Conservation (phyloP, 179 eudicot species). For the Nepenthes alata region DNA sequence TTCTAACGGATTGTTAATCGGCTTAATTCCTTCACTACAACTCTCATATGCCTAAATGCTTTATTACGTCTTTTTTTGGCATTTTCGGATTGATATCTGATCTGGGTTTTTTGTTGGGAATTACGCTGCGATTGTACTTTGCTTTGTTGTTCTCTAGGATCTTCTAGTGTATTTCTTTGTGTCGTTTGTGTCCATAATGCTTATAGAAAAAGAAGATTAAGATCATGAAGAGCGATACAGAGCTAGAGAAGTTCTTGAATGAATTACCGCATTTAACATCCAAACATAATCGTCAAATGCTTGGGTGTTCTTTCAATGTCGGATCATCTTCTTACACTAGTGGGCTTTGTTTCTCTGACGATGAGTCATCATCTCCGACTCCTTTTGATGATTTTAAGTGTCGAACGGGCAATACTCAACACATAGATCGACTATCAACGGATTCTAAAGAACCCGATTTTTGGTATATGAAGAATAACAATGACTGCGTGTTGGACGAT, state of each 20-base stretch:
- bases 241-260: slow-evolving; percentile 11
- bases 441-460: slow-evolving; percentile 10
- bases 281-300: neutral
- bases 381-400: slow-evolving; percentile 12
- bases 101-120: slow-evolving; percentile 9
- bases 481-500: slow-evolving; percentile 24
- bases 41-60: neutral
- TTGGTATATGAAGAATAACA: slow-evolving; percentile 15
- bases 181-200: slow-evolving; percentile 13
- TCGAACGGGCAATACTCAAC: slow-evolving; percentile 3
- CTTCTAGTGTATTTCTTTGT: slow-evolving; percentile 11
- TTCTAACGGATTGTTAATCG: slow-evolving; percentile 1
- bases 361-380: slow-evolving; percentile 26
- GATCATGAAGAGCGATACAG: slow-evolving; percentile 20
- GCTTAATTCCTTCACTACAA: slow-evolving; percentile 4
- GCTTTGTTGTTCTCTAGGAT: neutral
- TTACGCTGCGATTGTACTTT: slow-evolving; percentile 12
- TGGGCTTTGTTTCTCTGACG: slow-evolving; percentile 19
- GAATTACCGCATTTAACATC: slow-evolving; percentile 8
- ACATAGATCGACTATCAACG: slow-evolving; percentile 11
- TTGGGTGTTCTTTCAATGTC: neutral
- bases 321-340: slow-evolving; percentile 12
- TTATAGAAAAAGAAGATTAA: slow-evolving; percentile 8
- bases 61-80: neutral
- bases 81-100: slow-evolving; percentile 4